phyloP scores from a whole-genome alignment of 2,329 filamentous ascomycete genomes.

The Albophoma yamanashiensis region DNA sequence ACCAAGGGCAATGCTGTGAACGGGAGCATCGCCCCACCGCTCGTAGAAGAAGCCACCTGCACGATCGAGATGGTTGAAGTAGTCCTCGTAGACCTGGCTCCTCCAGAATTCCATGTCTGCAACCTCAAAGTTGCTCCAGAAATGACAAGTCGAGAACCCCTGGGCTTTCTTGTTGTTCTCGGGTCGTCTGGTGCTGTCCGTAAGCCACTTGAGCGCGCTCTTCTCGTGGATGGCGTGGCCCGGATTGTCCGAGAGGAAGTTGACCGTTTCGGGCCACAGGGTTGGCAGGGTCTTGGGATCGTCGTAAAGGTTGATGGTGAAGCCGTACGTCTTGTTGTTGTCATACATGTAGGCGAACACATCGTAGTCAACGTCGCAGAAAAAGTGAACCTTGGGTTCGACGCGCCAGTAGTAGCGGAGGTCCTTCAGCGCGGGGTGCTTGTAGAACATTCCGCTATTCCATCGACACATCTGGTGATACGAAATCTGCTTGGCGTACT shows the following conservation, averaged over 20 bases:
- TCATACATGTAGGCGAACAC: constrained; percentile 98
- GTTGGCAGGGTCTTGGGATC: constrained; percentile 74
- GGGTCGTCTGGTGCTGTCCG: constrained; percentile 65
- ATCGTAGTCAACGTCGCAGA: constrained; percentile 97
- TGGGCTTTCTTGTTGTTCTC: constrained; percentile 72
- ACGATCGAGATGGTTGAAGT: constrained; percentile 94
- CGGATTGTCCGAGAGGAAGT: constrained; percentile 79
- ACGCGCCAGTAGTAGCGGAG: constrained; percentile 96
- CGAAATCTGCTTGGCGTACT: constrained; percentile 79
- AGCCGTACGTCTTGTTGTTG: constrained; percentile 97
- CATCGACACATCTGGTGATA: constrained; percentile 99
- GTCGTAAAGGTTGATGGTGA: constrained; percentile 96
- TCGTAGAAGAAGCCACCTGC: constrained; percentile 98
- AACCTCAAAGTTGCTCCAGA: constrained; percentile 99
- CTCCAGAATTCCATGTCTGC: constrained; percentile 90
- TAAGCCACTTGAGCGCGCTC: constrained; percentile 81
- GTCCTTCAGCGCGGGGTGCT: constrained; percentile 76
- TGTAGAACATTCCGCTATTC: constrained; percentile 98
- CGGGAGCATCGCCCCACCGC: constrained; percentile 94
- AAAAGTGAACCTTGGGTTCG: constrained; percentile 97
- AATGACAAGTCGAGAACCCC: constrained; percentile 96
- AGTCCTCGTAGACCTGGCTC: constrained; percentile 82
- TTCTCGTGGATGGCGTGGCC: constrained; percentile 64
- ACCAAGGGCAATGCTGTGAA: constrained; percentile 87
- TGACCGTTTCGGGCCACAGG: constrained; percentile 90